Base-by-base conservation (phyloP, 2,329 filamentous ascomycete genomes). In the Aspergillus sp. region DNA sequence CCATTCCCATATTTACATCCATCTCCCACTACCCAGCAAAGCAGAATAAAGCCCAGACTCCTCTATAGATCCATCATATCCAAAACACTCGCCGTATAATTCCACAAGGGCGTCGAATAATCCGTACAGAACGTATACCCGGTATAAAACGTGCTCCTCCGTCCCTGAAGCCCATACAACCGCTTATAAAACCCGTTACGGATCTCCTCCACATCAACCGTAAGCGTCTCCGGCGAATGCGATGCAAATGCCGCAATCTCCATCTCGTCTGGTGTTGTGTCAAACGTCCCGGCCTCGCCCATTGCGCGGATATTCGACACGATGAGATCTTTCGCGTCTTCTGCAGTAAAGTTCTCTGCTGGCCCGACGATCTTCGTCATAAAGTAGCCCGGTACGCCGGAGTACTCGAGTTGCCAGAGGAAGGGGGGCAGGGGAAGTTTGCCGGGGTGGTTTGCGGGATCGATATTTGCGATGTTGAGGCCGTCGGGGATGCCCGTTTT, bases 131-230 rank as follows among this genome's bases (percentile, higher is more conserved):
- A 81, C 4, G 80, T 76, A 15, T 75, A 74, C 1, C 81, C 81
- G 0, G 80, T 82, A 64, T 77, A 83, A 68, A 72, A 83, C 0
- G 81, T 83, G n/a, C 75, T 77, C 19, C 72, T 69, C 17, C 75
- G 62, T 0, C 81, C 81, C 68, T 83, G 81, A 30, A 84, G 68
- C 2, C 68, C 75, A 65, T 79, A 75, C 53, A 81, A 68, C 46
- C 75, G 64, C 43, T 74, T 71, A 59, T 83, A 79, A 52, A 82
- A 82, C 0, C 81, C 80, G 7, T 58, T 64, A 22, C 61, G 65
- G 57, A 83, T 77, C 11, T 74, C 71, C 2, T 75, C 68, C 1
- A 68, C 63, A 0, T 74, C 66, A 0, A 80, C 75, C 13, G 67
- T 71, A 46, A 77, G 58, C 31, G 77, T 70, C 64, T 77, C 78